Evolutionary conservation across 2,329 filamentous ascomycete genomes (phyloP), one percentile per base, ranked within the genome.

Genomic region (Diplodia corticola): DNA sequence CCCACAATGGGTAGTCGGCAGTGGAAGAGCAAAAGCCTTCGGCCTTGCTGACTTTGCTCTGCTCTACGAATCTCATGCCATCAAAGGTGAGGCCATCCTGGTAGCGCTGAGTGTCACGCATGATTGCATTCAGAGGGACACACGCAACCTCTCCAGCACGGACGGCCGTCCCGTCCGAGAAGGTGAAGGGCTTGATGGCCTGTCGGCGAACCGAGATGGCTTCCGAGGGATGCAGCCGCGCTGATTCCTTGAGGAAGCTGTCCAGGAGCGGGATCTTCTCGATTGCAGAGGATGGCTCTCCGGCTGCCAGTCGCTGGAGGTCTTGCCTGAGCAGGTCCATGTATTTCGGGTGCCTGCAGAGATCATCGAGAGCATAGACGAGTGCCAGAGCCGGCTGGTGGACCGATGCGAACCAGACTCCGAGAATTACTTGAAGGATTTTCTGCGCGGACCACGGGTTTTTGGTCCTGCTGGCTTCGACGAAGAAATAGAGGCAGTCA

Each of bases 181-280:
- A 59, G 5, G 12, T 26, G 37, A 59, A 59, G 20, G 33, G 54
- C 24, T 65, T 63, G 15, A 65, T 44, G 24, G 64, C 66, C 35
- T 60, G 60, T 49, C 61, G 40, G 12, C 61, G 61, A 9, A 50
- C 61, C n/a, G 61, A 49, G 48, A 64, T 69, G 54, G 60, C 63
- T 40, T 69, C 67, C 28, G 68, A 68, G 46, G 67, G 35, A n/a
- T 60, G 68, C 49, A 67, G 24, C 4, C 69, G 54, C 4, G 68
- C 63, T 13, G 67, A 70, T 50, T 71, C 69, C 35, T 67, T 70
- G 17, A 70, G 60, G 59, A 71, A 70, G 37, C 55, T 65, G 60
- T 71, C 70, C 10, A 71, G 44, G 15, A 67, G 53, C 10, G 69
- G 69, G 2, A 70, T 63, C 1, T 59, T 64, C 28, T 67, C 50